phyloP scores from a whole-genome alignment of 192 early-diverging fungal species.

The Entophlyctis luteolus region DNA sequence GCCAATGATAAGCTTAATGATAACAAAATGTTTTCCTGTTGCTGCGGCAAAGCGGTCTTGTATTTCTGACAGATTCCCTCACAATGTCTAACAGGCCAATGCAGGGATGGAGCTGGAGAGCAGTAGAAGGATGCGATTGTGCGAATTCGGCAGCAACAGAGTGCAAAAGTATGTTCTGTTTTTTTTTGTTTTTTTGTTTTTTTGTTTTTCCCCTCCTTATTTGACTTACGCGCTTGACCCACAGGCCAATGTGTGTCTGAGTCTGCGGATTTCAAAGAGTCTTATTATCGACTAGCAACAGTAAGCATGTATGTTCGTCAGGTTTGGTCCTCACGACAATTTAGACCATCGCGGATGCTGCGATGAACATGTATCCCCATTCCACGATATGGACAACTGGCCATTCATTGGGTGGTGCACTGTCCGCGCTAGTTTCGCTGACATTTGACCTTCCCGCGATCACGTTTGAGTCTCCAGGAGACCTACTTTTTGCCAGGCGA shows the following conservation, averaged over 20 bases:
- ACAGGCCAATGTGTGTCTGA: slow-evolving; percentile 25
- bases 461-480: slow-evolving; percentile 80
- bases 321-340: neutral
- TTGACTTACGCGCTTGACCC: too few relatives aligned
- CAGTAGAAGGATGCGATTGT: slow-evolving; percentile 15
- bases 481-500: slow-evolving; percentile 68
- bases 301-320: neutral
- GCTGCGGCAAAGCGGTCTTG: slow-evolving; percentile 56
- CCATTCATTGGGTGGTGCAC: slow-evolving; percentile 48
- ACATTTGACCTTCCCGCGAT: slow-evolving; percentile 81
- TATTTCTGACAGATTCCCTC: neutral
- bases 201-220: too few relatives aligned
- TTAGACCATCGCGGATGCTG: slow-evolving; percentile 6
- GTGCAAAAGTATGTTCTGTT: neutral
- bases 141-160: slow-evolving; percentile 15
- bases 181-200: neutral
- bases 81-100: too few relatives aligned
- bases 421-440: slow-evolving; percentile 70
- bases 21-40: slow-evolving; percentile 93
- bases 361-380: neutral
- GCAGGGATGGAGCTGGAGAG: slow-evolving; percentile 17
- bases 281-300: slow-evolving; percentile 36
- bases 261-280: slow-evolving; percentile 28
- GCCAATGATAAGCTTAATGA: slow-evolving; percentile 56
- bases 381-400: slow-evolving; percentile 70